phyloP scores from a whole-genome alignment of 768 basidiomycete genomes.

The Mrakia gelida region DNA sequence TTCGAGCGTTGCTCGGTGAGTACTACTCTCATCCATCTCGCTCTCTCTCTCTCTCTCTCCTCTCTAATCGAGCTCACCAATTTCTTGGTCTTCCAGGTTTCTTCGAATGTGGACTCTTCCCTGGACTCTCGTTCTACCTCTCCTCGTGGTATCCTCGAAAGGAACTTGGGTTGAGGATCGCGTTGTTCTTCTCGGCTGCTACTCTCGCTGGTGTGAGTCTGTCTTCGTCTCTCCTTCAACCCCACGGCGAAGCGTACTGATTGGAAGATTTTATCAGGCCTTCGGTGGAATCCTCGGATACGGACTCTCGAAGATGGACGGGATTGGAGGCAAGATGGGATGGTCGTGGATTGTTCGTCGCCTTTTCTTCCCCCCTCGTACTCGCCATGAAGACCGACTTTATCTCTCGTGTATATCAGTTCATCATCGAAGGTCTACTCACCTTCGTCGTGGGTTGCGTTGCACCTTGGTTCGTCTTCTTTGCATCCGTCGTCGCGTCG shows the following conservation, averaged over 20 bases:
- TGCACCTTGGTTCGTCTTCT: conserved; percentile 45
- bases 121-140: conserved; percentile 22
- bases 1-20: conserved; percentile 14
- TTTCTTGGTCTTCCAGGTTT: background rate
- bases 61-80: no score
- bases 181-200: conserved; percentile 66
- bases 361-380: background rate
- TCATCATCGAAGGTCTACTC: conserved; percentile 44
- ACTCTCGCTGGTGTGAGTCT: conserved; percentile 53
- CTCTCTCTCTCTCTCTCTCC: no score
- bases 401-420: no score
- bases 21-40: no score
- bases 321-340: conserved; percentile 54
- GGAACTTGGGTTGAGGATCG: conserved; percentile 60
- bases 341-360: conserved; percentile 58
- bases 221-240: no score
- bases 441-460: conserved; percentile 50
- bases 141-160: conserved; percentile 40
- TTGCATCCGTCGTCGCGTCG: no score
- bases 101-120: conserved; percentile 28
- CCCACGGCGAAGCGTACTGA: no score
- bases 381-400: no score
- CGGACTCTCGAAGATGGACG: conserved; percentile 60
- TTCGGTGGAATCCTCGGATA: conserved; percentile 57
- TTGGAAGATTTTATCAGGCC: no score